Evolutionary conservation across 306 rosid species (phyloP).

Genomic region (Vigna unguiculata): DNA sequence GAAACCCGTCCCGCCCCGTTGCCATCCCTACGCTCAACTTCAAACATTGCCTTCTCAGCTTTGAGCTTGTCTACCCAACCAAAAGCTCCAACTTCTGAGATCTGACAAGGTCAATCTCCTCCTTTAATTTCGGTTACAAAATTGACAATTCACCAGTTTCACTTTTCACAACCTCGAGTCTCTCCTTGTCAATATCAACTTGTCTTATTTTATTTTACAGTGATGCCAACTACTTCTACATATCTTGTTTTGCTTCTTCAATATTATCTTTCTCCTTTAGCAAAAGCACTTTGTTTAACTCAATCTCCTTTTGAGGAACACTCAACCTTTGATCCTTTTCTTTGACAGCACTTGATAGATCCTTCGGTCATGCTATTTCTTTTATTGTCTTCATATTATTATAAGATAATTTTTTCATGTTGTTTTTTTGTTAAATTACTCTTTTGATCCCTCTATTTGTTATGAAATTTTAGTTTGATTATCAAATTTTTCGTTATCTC

Average conservation of each 20-base stretch:
- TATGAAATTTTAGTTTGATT: too few species aligned
- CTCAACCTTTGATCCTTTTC: slow-evolving; percentile 67
- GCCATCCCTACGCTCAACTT: too few species aligned
- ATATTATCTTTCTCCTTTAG: slow-evolving; percentile 75
- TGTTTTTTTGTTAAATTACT: too few species aligned
- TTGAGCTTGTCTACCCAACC: slow-evolving; percentile 74
- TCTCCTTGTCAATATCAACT: slow-evolving; percentile 70
- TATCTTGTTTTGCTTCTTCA: slow-evolving; percentile 66
- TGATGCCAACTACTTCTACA: slow-evolving; percentile 63
- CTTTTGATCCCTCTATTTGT: too few species aligned
- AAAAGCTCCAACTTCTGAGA: slow-evolving; percentile 77
- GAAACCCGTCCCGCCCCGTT: too few species aligned
- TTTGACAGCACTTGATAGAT: slow-evolving; percentile 58
- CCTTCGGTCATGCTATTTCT: too few species aligned
- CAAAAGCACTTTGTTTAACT: slow-evolving; percentile 61
- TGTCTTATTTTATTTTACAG: slow-evolving; percentile 65
- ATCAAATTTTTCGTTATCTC: too few species aligned
- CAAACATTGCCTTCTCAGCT: slow-evolving; percentile 89
- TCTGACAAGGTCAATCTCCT: slow-evolving; percentile 87
- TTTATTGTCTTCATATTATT: too few species aligned
- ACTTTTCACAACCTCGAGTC: slow-evolving; percentile 70
- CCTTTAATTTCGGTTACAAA: slow-evolving; percentile 83
- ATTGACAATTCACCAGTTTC: slow-evolving; percentile 81
- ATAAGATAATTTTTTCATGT: too few species aligned
- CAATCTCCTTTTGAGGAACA: slow-evolving; percentile 67